A percentile compares a stretch with the other conserved stretches of the same genome.
Conservation (phyloP, 352 stramenopile genomes). For the Phytopythium aichiense region DNA sequence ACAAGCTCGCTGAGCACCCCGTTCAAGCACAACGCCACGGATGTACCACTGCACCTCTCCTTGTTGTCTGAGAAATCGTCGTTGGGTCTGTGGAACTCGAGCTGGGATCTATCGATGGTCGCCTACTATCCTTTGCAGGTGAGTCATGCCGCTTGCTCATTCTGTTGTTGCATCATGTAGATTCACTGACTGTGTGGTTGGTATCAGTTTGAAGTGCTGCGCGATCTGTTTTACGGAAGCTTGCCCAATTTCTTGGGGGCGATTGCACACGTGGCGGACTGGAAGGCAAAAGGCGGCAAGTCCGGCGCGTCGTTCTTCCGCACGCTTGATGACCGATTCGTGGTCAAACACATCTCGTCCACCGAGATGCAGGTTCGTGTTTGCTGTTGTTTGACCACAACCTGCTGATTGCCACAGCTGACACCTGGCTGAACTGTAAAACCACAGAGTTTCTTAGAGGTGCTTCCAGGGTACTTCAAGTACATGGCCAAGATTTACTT, state of each 20-base stretch:
- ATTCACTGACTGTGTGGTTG: not conserved
- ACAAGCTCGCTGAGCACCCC: conserved; percentile 42
- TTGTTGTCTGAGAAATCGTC: conserved; percentile 40
- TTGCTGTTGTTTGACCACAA: not conserved
- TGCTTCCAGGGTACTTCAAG: conserved; percentile 93
- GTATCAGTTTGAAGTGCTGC: conserved; percentile 89
- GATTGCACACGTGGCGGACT: conserved; percentile 79
- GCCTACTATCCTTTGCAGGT: conserved; percentile 82
- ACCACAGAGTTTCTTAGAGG: conserved; percentile 73
- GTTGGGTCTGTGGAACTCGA: conserved; percentile 23
- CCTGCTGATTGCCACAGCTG: not conserved
- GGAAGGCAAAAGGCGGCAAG: conserved; percentile 96
- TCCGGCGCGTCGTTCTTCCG: conserved; percentile 95
- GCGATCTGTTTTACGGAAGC: conserved; percentile 84
- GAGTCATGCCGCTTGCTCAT: not conserved
- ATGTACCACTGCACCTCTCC: conserved; percentile 60
- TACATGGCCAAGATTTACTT: conserved; percentile 97
- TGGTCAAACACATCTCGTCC: conserved; percentile 97
- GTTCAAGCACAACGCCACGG: conserved; percentile 58
- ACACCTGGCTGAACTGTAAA: not conserved
- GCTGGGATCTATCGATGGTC: conserved; percentile 73
- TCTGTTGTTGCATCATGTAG: not conserved
- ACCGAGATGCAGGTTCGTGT: conserved; percentile 95
- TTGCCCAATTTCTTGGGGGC: conserved; percentile 73
- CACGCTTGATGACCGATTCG: conserved; percentile 95